These are phyloP conservation scores for Schizophyllum commune DNA, from an alignment of 1,284 basidiomycete genomes.

Conservation along the genomic window DNA sequence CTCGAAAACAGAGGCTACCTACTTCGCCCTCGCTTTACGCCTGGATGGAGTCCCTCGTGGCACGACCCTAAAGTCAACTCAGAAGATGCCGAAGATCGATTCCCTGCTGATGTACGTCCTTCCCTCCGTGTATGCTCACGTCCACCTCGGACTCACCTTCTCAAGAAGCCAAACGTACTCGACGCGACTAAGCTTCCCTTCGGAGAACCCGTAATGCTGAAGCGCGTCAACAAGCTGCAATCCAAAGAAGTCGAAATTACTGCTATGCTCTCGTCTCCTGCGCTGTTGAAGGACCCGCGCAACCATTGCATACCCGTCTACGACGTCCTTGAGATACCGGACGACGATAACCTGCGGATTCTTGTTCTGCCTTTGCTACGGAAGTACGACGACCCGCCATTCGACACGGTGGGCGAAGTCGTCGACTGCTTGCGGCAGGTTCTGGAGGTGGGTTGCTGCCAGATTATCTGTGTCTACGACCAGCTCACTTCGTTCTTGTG, in stretches of 20 bases:
- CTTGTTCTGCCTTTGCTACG: not conserved
- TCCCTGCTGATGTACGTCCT: not conserved
- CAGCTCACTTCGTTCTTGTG: not conserved
- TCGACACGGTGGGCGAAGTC: not conserved
- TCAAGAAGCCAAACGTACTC: not conserved
- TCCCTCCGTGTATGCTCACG: not conserved
- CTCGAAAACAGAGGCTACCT: constrained; percentile 5
- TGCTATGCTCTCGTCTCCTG: constrained; percentile 7
- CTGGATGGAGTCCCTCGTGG: constrained; percentile 8
- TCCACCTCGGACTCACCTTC: not conserved
- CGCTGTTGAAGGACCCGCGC: constrained; percentile 7
- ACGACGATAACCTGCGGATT: constrained; percentile 6
- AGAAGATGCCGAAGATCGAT: not conserved
- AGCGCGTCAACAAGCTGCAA: constrained; percentile 1
- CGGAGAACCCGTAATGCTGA: not conserved
- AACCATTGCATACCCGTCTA: constrained; percentile 19
- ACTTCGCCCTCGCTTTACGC: constrained; percentile 2
- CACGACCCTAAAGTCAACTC: not conserved
- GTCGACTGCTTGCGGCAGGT: not conserved
- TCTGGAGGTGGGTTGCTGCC: not conserved
- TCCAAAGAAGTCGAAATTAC: constrained; percentile 13
- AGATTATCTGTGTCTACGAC: not conserved
- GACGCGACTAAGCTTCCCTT: not conserved
- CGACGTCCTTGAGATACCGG: constrained; percentile 12
- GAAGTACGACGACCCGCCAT: not conserved